Conservation (phyloP, 257 asterid genomes). For the Paraleonurus japonicus region DNA sequence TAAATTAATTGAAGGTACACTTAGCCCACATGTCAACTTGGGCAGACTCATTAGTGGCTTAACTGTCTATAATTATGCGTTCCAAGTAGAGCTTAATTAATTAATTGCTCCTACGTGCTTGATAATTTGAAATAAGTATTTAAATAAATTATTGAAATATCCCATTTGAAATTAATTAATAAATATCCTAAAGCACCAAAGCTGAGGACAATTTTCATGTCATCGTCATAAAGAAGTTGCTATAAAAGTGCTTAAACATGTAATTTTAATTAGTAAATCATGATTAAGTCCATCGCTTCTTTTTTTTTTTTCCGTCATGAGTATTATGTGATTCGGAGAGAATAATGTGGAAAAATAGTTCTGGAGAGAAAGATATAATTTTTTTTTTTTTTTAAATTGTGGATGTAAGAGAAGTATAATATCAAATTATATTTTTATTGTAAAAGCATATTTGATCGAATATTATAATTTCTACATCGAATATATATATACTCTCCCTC, state of each 20-base stretch:
- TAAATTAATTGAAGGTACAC: neutral
- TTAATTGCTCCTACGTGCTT: neutral
- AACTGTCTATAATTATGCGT: slow-evolving; percentile 31
- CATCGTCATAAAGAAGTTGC: slow-evolving; percentile 6
- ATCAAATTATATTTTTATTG: too few relatives aligned
- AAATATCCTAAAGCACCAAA: neutral
- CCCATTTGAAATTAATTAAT: neutral
- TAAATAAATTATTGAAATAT: neutral
- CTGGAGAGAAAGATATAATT: too few relatives aligned
- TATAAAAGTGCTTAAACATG: slow-evolving; percentile 29
- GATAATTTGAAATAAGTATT: neutral
- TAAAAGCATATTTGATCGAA: too few relatives aligned
- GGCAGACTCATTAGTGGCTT: slow-evolving; percentile 16
- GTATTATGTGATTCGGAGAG: neutral
- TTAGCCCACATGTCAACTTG: slow-evolving; percentile 33
- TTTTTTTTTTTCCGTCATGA: neutral
- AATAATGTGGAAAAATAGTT: too few relatives aligned
- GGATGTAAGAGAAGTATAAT: too few relatives aligned
- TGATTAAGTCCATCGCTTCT: slow-evolving; percentile 21
- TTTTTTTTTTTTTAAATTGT: too few relatives aligned
- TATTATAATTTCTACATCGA: too few relatives aligned
- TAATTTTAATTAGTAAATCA: slow-evolving; percentile 3
- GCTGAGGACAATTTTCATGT: slow-evolving; percentile 20
- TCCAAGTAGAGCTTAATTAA: slow-evolving; percentile 10
- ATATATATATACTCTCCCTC: too few relatives aligned